Evolutionary conservation across 2,329 filamentous ascomycete species (phyloP).

Genomic region (Delphinella strobiligena): DNA sequence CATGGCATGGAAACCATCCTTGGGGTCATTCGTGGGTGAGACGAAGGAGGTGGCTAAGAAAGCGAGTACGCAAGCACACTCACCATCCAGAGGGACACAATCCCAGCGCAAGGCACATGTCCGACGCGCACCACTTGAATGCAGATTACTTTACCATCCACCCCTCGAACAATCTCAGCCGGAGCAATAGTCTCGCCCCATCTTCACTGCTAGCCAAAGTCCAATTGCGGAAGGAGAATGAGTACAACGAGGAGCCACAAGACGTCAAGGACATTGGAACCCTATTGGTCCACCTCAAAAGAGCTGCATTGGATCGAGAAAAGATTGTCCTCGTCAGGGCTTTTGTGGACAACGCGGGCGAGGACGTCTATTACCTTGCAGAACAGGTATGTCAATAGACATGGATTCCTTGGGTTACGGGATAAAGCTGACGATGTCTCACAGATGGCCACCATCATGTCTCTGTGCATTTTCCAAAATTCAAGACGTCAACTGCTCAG

Average conservation of each 20-base stretch:
- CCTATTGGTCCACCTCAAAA: slow-evolving; percentile 56
- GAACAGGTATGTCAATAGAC: slow-evolving; percentile 44
- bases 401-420: neutral
- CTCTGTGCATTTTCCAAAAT: slow-evolving; percentile 76
- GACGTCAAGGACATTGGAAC: slow-evolving; percentile 54
- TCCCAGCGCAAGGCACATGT: slow-evolving; percentile 19
- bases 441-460: slow-evolving; percentile 75
- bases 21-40: slow-evolving; percentile 97
- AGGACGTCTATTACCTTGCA: slow-evolving; percentile 64
- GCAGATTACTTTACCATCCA: slow-evolving; percentile 71
- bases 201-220: slow-evolving; percentile 1
- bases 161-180: slow-evolving; percentile 15
- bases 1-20: slow-evolving; percentile 74
- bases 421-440: slow-evolving; percentile 18
- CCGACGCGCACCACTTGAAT: slow-evolving; percentile 55
- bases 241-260: slow-evolving; percentile 35
- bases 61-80: slow-evolving; percentile 54
- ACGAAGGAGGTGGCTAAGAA: slow-evolving; percentile 74
- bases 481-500: slow-evolving; percentile 67
- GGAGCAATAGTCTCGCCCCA: slow-evolving; percentile 9
- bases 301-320: slow-evolving; percentile 73
- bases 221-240: slow-evolving; percentile 23
- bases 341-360: slow-evolving; percentile 65
- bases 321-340: slow-evolving; percentile 74
- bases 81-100: slow-evolving; percentile 27